Conservation (phyloP, 805 yeast genomes). For the Cyberlindnera maritima region DNA sequence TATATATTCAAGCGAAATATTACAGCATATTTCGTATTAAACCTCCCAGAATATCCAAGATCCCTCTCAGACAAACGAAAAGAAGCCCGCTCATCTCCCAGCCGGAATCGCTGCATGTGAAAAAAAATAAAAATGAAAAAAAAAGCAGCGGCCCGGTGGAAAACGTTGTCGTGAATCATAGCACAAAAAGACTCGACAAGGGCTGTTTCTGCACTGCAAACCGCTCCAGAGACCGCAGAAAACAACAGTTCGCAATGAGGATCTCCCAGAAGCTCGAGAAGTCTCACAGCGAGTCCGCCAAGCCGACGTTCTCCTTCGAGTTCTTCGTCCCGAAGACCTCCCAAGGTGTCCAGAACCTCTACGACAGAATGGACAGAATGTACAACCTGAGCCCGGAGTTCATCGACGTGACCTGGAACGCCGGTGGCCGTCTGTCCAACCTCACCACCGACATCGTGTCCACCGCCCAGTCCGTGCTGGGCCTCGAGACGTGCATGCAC, state of each 20-base stretch:
- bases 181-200: too few relatives aligned
- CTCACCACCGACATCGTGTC: constrained; percentile 90
- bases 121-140: constrained; percentile 2
- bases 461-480: constrained; percentile 85
- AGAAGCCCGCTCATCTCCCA: background rate
- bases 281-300: constrained; percentile 29
- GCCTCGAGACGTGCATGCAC: constrained; percentile 97
- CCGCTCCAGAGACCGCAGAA: too few relatives aligned
- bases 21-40: too few relatives aligned
- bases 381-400: constrained; percentile 86
- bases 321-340: constrained; percentile 96
- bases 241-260: constrained; percentile 30
- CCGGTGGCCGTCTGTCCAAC: constrained; percentile 86
- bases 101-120: constrained; percentile 10
- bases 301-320: constrained; percentile 89
- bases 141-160: background rate
- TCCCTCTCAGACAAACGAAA: too few relatives aligned
- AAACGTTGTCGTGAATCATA: constrained; percentile 8
- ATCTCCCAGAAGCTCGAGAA: constrained; percentile 37
- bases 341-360: constrained; percentile 93
- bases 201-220: background rate
- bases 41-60: too few relatives aligned
- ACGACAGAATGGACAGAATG: constrained; percentile 98
- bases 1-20: too few relatives aligned
- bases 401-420: constrained; percentile 97